These are phyloP conservation scores for Fusarium sp. DNA, from an alignment of 2,329 filamentous ascomycete genomes.

Conservation along the genomic window DNA sequence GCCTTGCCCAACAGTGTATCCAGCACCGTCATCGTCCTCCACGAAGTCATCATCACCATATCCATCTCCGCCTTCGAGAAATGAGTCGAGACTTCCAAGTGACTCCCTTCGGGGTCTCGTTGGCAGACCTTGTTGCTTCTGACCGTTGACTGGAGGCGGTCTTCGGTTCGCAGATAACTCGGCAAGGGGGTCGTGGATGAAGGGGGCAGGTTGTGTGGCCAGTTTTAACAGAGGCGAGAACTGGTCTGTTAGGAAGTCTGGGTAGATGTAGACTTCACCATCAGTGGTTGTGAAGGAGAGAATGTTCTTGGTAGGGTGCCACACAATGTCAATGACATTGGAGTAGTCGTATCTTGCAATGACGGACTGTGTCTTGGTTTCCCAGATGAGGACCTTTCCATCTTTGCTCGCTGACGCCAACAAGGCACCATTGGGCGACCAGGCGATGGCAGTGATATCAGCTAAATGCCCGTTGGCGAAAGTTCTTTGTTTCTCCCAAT, in stretches of 20 bases:
- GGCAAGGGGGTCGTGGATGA: conserved; percentile 81
- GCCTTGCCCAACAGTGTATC: conserved; percentile 73
- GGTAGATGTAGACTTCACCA: conserved; percentile 92
- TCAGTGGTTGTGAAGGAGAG: conserved; percentile 92
- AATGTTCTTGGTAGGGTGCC: conserved; percentile 91
- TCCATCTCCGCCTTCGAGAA: conserved; percentile 70
- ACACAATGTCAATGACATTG: conserved; percentile 85
- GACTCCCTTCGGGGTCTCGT: conserved; percentile 69
- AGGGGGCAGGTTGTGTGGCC: conserved; percentile 78
- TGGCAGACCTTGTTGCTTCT: conserved; percentile 58
- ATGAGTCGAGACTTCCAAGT: conserved; percentile 81
- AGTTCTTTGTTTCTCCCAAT: conserved; percentile 86
- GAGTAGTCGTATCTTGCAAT: conserved; percentile 81
- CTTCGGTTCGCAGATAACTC: conserved; percentile 75
- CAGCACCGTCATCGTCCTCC: conserved; percentile 93
- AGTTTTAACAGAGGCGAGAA: conserved; percentile 66
- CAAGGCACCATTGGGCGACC: conserved; percentile 94
- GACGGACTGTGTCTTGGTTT: conserved; percentile 85
- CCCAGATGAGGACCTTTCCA: conserved; percentile 83
- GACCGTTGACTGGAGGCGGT: conserved; percentile 63
- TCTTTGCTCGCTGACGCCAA: conserved; percentile 77
- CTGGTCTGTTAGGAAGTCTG: conserved; percentile 71
- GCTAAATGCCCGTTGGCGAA: conserved; percentile 84
- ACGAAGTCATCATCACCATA: conserved; percentile 81
- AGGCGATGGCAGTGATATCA: conserved; percentile 86